phyloP scores from a whole-genome alignment of 148 eudicot genomes.

The Linanthus parryae region DNA sequence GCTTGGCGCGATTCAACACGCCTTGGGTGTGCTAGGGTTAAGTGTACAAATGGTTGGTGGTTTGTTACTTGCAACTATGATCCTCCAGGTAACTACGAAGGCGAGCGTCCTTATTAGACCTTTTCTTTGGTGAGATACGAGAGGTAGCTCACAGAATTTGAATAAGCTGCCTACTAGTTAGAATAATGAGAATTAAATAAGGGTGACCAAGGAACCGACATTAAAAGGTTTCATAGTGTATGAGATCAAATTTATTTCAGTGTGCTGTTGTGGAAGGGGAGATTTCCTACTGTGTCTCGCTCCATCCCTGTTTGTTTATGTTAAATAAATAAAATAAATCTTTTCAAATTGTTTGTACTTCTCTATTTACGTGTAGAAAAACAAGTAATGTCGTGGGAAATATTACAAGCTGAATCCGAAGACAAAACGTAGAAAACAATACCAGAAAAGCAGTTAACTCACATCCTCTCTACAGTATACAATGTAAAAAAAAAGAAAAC shows the following conservation, averaged over 20 bases:
- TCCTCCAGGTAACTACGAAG: slow-evolving; percentile 6
- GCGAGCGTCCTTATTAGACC: slow-evolving; percentile 5
- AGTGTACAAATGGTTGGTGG: slow-evolving; percentile 1
- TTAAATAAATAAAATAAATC: no score
- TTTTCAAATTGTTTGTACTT: no score
- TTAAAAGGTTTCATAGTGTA: neutral
- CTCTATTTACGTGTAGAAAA: no score
- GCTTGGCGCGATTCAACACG: slow-evolving; percentile 2
- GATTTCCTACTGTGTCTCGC: no score
- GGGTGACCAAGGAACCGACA: no score
- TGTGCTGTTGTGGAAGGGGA: neutral
- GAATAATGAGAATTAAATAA: neutral
- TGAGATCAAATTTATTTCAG: neutral
- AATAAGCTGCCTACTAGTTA: neutral
- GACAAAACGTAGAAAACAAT: no score
- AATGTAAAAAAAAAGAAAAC: no score
- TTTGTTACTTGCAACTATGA: slow-evolving; percentile 8
- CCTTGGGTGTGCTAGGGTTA: slow-evolving; percentile 11
- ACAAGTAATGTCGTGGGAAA: no score
- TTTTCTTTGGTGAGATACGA: neutral
- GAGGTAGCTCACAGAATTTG: neutral
- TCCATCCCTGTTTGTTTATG: no score
- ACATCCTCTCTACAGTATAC: no score
- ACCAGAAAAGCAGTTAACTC: no score
- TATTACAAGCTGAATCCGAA: no score